Percentiles rank a stretch among this genome's conserved stretches.
phyloP scores from a whole-genome alignment of 306 rosid genomes.

The Vigna mungo region DNA sequence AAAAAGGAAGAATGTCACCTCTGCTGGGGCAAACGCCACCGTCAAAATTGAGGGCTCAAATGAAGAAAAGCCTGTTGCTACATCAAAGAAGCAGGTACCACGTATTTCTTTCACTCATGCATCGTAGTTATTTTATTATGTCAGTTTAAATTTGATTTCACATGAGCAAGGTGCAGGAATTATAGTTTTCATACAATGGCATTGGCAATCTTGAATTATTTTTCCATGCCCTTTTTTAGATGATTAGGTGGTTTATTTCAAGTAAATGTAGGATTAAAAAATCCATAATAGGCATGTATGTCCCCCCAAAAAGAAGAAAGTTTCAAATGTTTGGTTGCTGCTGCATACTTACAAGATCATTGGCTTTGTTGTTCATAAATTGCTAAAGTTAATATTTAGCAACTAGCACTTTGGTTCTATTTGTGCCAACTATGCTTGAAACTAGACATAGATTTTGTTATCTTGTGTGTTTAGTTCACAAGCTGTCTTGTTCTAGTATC shows the following conservation, averaged over 20 bases:
- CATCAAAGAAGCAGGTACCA: constrained; percentile 76
- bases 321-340: neutral
- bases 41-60: constrained; percentile 60
- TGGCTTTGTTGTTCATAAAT: constrained; percentile 30
- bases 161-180: constrained; percentile 17
- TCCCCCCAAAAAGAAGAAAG: neutral
- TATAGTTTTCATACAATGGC: constrained; percentile 15
- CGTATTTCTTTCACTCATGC: constrained; percentile 26
- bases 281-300: neutral
- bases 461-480: constrained; percentile 11
- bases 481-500: constrained; percentile 15
- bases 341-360: constrained; percentile 3
- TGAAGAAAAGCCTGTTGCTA: constrained; percentile 55
- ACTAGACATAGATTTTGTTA: neutral
- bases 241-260: neutral
- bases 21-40: constrained; percentile 52
- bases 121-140: neutral
- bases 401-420: constrained; percentile 13
- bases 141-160: constrained; percentile 34
- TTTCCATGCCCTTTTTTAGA: neutral
- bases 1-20: constrained; percentile 53
- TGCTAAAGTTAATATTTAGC: constrained; percentile 10
- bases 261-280: constrained; percentile 9
- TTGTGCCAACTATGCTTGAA: constrained; percentile 34
- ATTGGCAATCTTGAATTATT: constrained; percentile 1